Evolutionary conservation across 1,284 basidiomycete genomes (phyloP).

Genomic region (Microbotryomycetes sp.): DNA sequence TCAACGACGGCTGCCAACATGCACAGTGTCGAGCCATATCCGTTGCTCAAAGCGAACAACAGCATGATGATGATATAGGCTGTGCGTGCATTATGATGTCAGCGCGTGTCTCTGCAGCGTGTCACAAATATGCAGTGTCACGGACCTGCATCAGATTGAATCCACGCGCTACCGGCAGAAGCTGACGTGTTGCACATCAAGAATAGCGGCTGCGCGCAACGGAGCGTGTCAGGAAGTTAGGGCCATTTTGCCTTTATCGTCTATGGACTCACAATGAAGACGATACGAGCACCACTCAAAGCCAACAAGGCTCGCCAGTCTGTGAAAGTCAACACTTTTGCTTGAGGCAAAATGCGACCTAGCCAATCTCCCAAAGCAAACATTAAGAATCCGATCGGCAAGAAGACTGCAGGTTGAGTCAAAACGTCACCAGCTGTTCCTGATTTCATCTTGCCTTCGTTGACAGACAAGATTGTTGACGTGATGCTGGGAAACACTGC

Average conservation of each 20-base stretch:
- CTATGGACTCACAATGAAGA: slow-evolving; percentile 35
- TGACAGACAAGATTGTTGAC: slow-evolving; percentile 27
- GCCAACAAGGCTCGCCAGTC: slow-evolving; percentile 24
- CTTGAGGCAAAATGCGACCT: slow-evolving; percentile 36
- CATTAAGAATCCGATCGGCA: slow-evolving; percentile 37
- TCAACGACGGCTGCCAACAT: slow-evolving; percentile 38
- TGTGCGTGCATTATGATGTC: slow-evolving; percentile 2
- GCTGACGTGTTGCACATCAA: slow-evolving; percentile 36
- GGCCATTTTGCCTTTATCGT: neutral
- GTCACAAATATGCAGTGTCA: slow-evolving; percentile 20
- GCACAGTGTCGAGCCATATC: slow-evolving; percentile 36
- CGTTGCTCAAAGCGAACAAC: slow-evolving; percentile 37
- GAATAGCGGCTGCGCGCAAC: slow-evolving; percentile 34
- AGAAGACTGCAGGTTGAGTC: slow-evolving; percentile 24
- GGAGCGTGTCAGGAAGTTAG: neutral
- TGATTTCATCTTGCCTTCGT: slow-evolving; percentile 1
- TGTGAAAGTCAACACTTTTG: slow-evolving; percentile 22
- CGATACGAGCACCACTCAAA: slow-evolving; percentile 20
- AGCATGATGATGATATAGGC: slow-evolving; percentile 36
- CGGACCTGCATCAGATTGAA: slow-evolving; percentile 36
- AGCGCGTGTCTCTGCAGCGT: neutral
- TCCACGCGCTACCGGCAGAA: slow-evolving; percentile 19
- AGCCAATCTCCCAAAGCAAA: slow-evolving; percentile 39
- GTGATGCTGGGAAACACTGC: slow-evolving; percentile 39
- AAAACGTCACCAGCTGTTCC: neutral